These are phyloP conservation scores for Fusarium sp. DNA, from an alignment of 2,329 filamentous ascomycete genomes.

Conservation along the genomic window DNA sequence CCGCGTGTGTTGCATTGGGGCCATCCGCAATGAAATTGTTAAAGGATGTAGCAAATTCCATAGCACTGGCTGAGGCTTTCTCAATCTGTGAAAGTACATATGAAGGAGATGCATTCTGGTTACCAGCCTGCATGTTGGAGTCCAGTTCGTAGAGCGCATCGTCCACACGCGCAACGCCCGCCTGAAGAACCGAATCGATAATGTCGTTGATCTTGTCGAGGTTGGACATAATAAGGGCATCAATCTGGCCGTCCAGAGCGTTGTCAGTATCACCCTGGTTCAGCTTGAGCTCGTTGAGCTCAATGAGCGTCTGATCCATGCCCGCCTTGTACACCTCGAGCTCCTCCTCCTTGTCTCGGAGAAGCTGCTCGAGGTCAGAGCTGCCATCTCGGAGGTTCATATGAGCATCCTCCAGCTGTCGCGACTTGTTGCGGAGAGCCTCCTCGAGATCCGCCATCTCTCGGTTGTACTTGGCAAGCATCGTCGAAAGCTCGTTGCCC, in stretches of 20 bases:
- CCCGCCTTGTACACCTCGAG: constrained; percentile 98
- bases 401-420: constrained; percentile 87
- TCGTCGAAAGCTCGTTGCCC: constrained; percentile 92
- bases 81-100: constrained; percentile 98
- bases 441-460: constrained; percentile 98
- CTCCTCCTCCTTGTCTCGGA: constrained; percentile 97
- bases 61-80: constrained; percentile 93
- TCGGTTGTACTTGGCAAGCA: constrained; percentile 96
- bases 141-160: constrained; percentile 98
- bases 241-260: constrained; percentile 90
- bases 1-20: constrained; percentile 88
- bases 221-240: constrained; percentile 87
- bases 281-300: constrained; percentile 89
- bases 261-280: constrained; percentile 82
- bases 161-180: constrained; percentile 92
- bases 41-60: constrained; percentile 97
- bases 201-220: constrained; percentile 96
- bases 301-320: constrained; percentile 95
- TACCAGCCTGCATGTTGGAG: constrained; percentile 97
- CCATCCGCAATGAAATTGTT: constrained; percentile 99
- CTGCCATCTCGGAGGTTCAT: constrained; percentile 83
- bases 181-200: constrained; percentile 95
- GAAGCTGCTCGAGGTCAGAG: constrained; percentile 85
- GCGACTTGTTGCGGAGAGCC: constrained; percentile 88
- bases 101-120: constrained; percentile 95